Evolutionary conservation across 176 grass and related monocot species (phyloP).

Genomic region (Cocos nucifera): DNA sequence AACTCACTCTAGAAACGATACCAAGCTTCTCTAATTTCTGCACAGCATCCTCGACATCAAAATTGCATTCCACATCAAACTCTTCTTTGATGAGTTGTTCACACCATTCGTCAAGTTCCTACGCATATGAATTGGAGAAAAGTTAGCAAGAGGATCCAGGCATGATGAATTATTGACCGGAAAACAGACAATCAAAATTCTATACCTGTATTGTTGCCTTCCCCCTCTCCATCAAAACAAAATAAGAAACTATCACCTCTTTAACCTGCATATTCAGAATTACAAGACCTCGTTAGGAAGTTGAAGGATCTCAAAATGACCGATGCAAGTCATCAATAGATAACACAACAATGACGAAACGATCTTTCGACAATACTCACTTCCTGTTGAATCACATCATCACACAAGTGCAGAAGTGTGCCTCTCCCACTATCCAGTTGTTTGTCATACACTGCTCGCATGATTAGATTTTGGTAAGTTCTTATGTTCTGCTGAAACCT

Average conservation of each 20-base stretch:
- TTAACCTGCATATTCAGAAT: slow-evolving; percentile 50
- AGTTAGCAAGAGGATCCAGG: neutral
- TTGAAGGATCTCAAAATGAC: neutral
- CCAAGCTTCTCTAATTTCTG: slow-evolving; percentile 84
- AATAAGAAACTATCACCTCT: slow-evolving; percentile 87
- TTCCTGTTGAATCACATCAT: slow-evolving; percentile 97
- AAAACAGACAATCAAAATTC: neutral
- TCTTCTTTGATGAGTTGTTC: slow-evolving; percentile 82
- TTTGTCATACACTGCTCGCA: slow-evolving; percentile 94
- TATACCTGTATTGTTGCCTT: slow-evolving; percentile 45
- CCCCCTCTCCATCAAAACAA: slow-evolving; percentile 86
- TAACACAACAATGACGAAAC: too few species aligned
- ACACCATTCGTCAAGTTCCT: slow-evolving; percentile 78
- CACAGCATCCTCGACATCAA: slow-evolving; percentile 79
- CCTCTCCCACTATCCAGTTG: slow-evolving; percentile 94
- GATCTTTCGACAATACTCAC: slow-evolving; percentile 23
- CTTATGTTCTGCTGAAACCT: slow-evolving; percentile 85
- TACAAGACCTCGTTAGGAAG: neutral
- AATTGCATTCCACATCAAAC: slow-evolving; percentile 67
- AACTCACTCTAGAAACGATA: slow-evolving; percentile 82
- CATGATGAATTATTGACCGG: neutral
- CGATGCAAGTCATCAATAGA: too few species aligned
- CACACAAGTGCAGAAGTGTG: slow-evolving; percentile 86
- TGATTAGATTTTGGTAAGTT: slow-evolving; percentile 82
- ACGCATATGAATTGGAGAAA: slow-evolving; percentile 5